These are phyloP conservation scores for Exophiala alcalophila DNA, from an alignment of 2,329 filamentous ascomycete genomes.

Conservation along the genomic window DNA sequence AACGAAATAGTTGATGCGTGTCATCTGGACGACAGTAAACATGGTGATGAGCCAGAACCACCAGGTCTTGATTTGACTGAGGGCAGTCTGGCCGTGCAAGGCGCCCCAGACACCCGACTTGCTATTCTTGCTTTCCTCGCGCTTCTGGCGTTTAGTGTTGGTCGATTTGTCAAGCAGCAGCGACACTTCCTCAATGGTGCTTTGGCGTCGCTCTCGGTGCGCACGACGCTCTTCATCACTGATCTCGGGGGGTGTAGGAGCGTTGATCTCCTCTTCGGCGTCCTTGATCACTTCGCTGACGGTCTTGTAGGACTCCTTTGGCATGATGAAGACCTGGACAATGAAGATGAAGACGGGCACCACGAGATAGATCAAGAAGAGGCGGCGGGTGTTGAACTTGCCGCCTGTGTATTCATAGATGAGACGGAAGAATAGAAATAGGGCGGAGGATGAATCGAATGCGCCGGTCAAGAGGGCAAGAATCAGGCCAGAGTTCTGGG, in stretches of 20 bases:
- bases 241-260: conserved; percentile 49
- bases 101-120: conserved; percentile 81
- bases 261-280: conserved; percentile 54
- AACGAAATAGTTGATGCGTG: conserved; percentile 88
- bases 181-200: conserved; percentile 67
- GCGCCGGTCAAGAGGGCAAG: conserved; percentile 75
- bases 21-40: conserved; percentile 76
- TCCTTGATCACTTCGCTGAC: conserved; percentile 77
- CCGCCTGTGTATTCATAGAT: conserved; percentile 60
- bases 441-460: conserved; percentile 76
- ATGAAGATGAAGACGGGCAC: conserved; percentile 66
- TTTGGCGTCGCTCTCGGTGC: conserved; percentile 53
- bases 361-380: conserved; percentile 70
- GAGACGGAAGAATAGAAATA: conserved; percentile 73
- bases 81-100: conserved; percentile 69
- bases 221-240: conserved; percentile 52
- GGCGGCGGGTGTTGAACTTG: conserved; percentile 60
- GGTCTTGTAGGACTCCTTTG: conserved; percentile 75
- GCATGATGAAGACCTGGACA: conserved; percentile 69
- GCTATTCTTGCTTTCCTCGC: conserved; percentile 65
- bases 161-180: conserved; percentile 66
- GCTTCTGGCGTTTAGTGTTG: conserved; percentile 57
- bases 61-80: conserved; percentile 70
- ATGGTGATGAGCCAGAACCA: conserved; percentile 84
- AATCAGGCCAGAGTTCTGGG: conserved; percentile 72